Base-by-base conservation (phyloP, 2,329 filamentous ascomycete species). In the Neurospora sp. region DNA sequence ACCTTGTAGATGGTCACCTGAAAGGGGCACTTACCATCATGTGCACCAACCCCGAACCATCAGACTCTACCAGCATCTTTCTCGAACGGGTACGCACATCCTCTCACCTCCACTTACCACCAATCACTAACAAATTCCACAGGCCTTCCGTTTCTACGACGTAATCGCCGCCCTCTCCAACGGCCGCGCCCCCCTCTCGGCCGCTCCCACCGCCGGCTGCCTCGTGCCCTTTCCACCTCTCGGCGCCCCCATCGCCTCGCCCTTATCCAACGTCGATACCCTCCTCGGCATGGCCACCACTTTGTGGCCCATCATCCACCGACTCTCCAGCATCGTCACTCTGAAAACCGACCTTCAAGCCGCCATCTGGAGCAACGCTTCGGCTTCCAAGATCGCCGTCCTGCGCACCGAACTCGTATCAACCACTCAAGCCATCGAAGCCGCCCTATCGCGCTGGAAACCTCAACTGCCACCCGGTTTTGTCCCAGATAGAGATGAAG, bases 131-230 rank as follows among this genome's bases (percentile, higher is more conserved):
- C 36, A 6, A 2, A 28, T 28, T 8, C 6, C 19, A 3, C 69
- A 89, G 87, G 87, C 87, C 1, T 90, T 89, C 73, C 84, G 86
- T 6, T 89, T 89, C 74, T 89, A 89, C 78, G 87, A 89, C 75
- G 87, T 89, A 28, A 89, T 89, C 69, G 84, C 87, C 6, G 87
- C 88, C 1, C 79, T 90, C 38, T 89, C 87, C 0, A 83, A 89
- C 67, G 87, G 86, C 69, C 87, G 85, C 12, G 81, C 86, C 4
- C 87, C 87, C 1, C 80, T 88, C 12, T 85, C 85, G 1, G 82
- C 80, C 12, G 81, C 84, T 3, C 83, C 85, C 2, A 82, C 82
- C 12, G 80, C 82, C 5, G 82, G 82, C 17, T 81, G 82, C 33
- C 79, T 85, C 2, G 76, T 83, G 3, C 83, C 84, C 1, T 80